phyloP scores from a whole-genome alignment of 441 rosid genomes.

The Populus hybrid region DNA sequence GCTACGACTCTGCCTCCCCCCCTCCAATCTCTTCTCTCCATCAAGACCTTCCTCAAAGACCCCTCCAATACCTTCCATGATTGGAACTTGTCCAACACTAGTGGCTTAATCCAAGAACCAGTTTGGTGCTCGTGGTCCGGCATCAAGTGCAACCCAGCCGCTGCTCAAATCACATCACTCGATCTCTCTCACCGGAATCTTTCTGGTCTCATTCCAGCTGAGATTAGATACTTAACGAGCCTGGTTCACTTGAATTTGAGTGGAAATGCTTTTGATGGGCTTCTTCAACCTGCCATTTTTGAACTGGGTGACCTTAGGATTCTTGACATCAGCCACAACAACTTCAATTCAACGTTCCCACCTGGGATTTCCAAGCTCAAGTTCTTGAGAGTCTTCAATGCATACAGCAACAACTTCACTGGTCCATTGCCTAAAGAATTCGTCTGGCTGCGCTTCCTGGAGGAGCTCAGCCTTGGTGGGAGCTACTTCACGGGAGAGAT shows the following conservation, averaged over 20 bases:
- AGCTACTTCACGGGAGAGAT: slow-evolving; percentile 83
- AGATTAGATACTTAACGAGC: slow-evolving; percentile 52
- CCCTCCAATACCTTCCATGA: slow-evolving; percentile 54
- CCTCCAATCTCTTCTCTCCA: slow-evolving; percentile 62
- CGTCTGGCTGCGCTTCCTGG: slow-evolving; percentile 48
- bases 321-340: slow-evolving; percentile 81
- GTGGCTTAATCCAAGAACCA: slow-evolving; percentile 20
- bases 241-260: slow-evolving; percentile 73
- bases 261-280: slow-evolving; percentile 56
- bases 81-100: slow-evolving; percentile 40
- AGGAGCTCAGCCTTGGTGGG: slow-evolving; percentile 85
- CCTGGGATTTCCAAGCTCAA: slow-evolving; percentile 71
- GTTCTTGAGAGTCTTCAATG: slow-evolving; percentile 58
- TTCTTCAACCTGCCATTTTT: slow-evolving; percentile 51
- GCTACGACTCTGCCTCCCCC: slow-evolving; percentile 48
- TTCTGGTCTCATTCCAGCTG: slow-evolving; percentile 59
- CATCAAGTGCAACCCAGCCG: slow-evolving; percentile 47
- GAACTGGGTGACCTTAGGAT: slow-evolving; percentile 49
- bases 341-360: slow-evolving; percentile 68
- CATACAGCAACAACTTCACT: slow-evolving; percentile 73
- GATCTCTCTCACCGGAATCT: slow-evolving; percentile 73
- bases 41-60: slow-evolving; percentile 61
- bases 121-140: slow-evolving; percentile 93
- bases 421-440: slow-evolving; percentile 64
- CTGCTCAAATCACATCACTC: slow-evolving; percentile 54